Percentiles rank a stretch among this genome's conserved stretches.
Evolutionary conservation across 805 yeast species (phyloP).

Genomic region (Dipodascus geniculatus): DNA sequence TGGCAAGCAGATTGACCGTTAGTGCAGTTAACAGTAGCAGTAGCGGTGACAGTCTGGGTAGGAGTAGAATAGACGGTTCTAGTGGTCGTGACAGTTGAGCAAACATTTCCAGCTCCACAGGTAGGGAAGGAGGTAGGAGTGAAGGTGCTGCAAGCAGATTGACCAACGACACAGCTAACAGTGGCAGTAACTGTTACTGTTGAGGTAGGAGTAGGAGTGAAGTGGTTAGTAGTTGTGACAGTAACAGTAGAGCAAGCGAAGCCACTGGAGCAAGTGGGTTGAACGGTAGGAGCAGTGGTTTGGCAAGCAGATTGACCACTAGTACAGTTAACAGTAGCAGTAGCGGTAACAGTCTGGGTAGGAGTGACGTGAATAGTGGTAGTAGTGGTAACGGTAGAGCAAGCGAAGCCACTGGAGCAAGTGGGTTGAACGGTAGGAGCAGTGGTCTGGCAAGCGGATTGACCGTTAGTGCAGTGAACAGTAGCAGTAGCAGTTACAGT

Average conservation of each 20-base stretch:
- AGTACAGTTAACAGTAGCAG: not conserved
- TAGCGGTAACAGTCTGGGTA: not conserved
- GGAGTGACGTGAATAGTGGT: not conserved
- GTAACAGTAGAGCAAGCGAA: not conserved
- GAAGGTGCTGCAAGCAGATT: constrained; percentile 1
- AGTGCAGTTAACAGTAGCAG: not conserved
- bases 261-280: not conserved
- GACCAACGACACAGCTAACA: constrained; percentile 2
- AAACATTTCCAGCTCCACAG: constrained; percentile 1
- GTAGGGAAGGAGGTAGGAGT: constrained; percentile 1
- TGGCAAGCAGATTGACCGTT: not conserved
- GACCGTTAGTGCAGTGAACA: not conserved
- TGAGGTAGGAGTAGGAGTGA: constrained; percentile 15
- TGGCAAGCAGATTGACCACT: not conserved
- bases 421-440: not conserved
- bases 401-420: not conserved
- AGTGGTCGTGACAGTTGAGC: not conserved
- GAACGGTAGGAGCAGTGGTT: not conserved
- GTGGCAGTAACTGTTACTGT: constrained; percentile 3
- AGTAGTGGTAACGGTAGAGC: not conserved
- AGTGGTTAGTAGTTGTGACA: not conserved
- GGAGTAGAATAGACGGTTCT: not conserved
- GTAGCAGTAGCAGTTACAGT: constrained; percentile 1
- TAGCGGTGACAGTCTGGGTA: not conserved
- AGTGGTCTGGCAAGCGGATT: not conserved